Percentiles rank a stretch among this genome's conserved stretches.
Conservation (phyloP, 441 rosid species). For the Bocquillonia castaneifolia region DNA sequence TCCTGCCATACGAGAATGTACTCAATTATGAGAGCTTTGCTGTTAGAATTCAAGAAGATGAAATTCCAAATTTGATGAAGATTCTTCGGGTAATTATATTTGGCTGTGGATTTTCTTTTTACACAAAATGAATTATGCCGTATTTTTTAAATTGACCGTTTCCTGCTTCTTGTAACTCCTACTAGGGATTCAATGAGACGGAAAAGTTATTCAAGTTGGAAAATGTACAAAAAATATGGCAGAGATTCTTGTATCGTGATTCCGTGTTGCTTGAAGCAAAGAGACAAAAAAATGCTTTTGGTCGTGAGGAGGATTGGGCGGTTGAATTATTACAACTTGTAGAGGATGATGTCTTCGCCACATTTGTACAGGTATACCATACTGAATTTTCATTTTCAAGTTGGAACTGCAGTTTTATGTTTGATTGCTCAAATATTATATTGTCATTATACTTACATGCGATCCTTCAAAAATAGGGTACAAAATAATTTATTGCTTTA, state of each 20-base stretch:
- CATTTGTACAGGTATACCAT: conserved; percentile 64
- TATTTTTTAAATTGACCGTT: conserved; percentile 14
- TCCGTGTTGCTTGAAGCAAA: conserved; percentile 80
- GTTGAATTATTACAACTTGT: conserved; percentile 45
- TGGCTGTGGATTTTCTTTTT: conserved; percentile 12
- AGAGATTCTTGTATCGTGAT: conserved; percentile 77
- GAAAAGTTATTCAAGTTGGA: conserved; percentile 61
- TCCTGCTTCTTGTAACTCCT: conserved; percentile 8
- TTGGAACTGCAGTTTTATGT: neutral
- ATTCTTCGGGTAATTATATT: conserved; percentile 62
- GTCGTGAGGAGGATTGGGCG: conserved; percentile 67
- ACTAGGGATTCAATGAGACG: conserved; percentile 60
- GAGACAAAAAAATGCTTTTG: conserved; percentile 52
- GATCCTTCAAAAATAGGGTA: neutral
- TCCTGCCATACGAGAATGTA: conserved; percentile 83
- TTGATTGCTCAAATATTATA: neutral
- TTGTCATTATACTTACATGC: neutral
- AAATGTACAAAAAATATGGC: conserved; percentile 78
- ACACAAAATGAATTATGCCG: conserved; percentile 3
- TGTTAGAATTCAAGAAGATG: conserved; percentile 71
- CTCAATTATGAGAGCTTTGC: conserved; percentile 93
- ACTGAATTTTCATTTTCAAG: neutral
- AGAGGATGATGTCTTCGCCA: conserved; percentile 74
- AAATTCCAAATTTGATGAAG: conserved; percentile 77
- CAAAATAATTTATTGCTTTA: too few relatives aligned